Evolutionary conservation across 176 grass and related monocot genomes (phyloP).

Genomic region (Echinochloa phyllopogon): DNA sequence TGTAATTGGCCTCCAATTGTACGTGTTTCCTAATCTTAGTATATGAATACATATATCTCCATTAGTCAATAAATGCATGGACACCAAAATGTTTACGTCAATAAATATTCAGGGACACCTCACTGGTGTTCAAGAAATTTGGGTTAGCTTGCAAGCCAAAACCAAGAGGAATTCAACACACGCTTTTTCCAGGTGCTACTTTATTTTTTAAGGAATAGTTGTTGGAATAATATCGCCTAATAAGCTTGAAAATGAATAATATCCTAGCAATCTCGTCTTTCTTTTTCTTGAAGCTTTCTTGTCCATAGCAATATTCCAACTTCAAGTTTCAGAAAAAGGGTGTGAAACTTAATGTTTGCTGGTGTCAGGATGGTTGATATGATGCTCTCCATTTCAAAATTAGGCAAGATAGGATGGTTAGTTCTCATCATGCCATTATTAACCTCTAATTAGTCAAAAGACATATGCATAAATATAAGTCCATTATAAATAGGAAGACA

Average conservation of each 20-base stretch:
- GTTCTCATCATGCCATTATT: constrained; percentile 44
- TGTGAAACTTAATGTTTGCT: constrained; percentile 32
- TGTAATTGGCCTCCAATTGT: constrained; percentile 18
- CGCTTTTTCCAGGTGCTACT: background rate
- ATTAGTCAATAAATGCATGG: background rate
- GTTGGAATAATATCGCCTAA: constrained; percentile 9
- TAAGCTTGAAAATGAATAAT: constrained; percentile 16
- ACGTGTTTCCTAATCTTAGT: background rate
- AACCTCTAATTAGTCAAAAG: constrained; percentile 22
- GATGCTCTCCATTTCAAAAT: constrained; percentile 12
- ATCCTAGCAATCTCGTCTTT: background rate
- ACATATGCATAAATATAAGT: constrained; percentile 5
- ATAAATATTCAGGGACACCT: background rate
- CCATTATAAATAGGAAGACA: background rate
- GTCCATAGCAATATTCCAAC: background rate
- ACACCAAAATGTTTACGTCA: background rate
- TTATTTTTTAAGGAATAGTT: background rate
- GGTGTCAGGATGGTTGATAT: constrained; percentile 17
- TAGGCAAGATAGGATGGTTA: constrained; percentile 32
- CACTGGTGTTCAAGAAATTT: background rate
- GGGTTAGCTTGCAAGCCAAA: constrained; percentile 40
- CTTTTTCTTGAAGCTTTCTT: constrained; percentile 39
- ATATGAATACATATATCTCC: constrained; percentile 14
- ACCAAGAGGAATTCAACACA: constrained; percentile 2
- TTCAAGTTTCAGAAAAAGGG: constrained; percentile 35